Conservation (phyloP, 2,329 filamentous ascomycete genomes). For the Xylaria sp. region DNA sequence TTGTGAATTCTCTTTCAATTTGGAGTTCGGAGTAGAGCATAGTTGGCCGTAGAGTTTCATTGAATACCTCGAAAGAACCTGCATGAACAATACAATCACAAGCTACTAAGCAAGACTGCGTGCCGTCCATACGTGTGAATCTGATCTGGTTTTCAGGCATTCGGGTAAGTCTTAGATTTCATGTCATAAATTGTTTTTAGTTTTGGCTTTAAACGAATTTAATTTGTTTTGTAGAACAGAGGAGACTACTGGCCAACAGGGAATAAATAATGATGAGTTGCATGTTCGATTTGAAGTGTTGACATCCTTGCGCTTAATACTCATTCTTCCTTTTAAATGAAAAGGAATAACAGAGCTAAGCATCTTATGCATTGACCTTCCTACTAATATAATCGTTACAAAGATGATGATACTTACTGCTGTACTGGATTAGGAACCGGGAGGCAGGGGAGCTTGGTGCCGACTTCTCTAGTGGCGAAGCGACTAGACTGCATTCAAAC, state of each 20-base stretch:
- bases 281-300: neutral
- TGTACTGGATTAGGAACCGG: neutral
- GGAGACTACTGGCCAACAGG: neutral
- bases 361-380: neutral
- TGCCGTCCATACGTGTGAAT: neutral
- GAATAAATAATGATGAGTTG: neutral
- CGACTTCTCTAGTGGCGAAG: neutral
- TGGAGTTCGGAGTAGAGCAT: slow-evolving; percentile 7
- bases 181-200: neutral
- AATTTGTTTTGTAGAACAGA: neutral
- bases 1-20: neutral
- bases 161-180: neutral
- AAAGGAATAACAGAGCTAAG: neutral
- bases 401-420: neutral
- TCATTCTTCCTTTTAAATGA: neutral
- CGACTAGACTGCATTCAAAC: slow-evolving; percentile 2
- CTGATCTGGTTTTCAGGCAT: no score
- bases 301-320: neutral
- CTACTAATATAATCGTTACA: neutral
- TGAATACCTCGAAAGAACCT: slow-evolving; percentile 11
- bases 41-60: slow-evolving; percentile 19
- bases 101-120: neutral
- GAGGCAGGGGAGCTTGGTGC: neutral
- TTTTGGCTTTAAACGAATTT: neutral
- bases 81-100: neutral